Percentiles rank a stretch among this genome's conserved stretches.
Conservation (phyloP, 352 stramenopile species). For the Globisporangium emineosum region DNA sequence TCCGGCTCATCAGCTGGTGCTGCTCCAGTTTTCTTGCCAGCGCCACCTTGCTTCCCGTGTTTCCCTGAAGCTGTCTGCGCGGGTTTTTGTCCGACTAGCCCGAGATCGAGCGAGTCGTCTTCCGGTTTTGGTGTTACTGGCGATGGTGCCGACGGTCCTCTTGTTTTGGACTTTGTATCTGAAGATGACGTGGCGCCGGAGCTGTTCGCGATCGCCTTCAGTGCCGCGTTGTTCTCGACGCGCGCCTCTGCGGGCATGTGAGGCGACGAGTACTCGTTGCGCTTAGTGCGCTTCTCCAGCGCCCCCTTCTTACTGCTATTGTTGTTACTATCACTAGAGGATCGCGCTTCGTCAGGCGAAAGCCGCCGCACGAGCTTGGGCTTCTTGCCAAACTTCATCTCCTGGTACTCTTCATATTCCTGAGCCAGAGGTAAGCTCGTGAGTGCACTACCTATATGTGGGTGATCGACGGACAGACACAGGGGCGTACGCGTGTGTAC, state of each 20-base stretch:
- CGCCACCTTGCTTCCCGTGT: background rate
- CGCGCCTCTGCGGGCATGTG: conserved; percentile 73
- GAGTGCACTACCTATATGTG: no score
- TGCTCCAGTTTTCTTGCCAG: conserved; percentile 27
- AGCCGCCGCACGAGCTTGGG: conserved; percentile 80
- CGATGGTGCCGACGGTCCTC: background rate
- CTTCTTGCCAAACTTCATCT: conserved; percentile 90
- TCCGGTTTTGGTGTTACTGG: conserved; percentile 21
- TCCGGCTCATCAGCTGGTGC: conserved; percentile 29
- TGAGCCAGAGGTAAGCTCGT: conserved; percentile 15
- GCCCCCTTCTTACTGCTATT: conserved; percentile 34
- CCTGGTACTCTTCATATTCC: conserved; percentile 91
- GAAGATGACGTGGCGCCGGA: conserved; percentile 8
- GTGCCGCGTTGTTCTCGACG: conserved; percentile 76
- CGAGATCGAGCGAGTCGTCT: conserved; percentile 48
- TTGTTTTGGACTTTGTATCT: background rate
- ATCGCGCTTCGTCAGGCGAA: conserved; percentile 41
- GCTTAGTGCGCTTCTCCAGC: conserved; percentile 52
- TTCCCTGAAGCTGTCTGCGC: conserved; percentile 25
- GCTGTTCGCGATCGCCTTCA: conserved; percentile 49
- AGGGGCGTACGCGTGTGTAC: no score
- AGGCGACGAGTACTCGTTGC: conserved; percentile 76
- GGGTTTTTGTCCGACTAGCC: conserved; percentile 69
- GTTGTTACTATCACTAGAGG: conserved; percentile 12
- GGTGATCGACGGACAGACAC: no score